Percentiles rank a stretch among this genome's conserved stretches.
Evolutionary conservation across 345 rosid species (phyloP).

Genomic region (Chamaenerion angustifolium): DNA sequence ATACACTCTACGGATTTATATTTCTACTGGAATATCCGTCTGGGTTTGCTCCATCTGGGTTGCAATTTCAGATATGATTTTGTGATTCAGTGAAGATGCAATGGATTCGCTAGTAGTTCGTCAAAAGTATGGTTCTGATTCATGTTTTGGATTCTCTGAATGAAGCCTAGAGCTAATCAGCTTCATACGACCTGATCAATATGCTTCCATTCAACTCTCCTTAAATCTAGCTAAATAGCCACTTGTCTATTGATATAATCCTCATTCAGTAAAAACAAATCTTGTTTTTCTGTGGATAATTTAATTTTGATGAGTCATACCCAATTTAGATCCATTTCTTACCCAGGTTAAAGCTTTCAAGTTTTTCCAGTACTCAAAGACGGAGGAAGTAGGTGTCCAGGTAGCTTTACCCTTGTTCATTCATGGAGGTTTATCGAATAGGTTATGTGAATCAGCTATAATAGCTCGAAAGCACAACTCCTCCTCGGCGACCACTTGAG

Average conservation of each 20-base stretch:
- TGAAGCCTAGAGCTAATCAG: slow-evolving; percentile 2
- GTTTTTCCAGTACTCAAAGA: slow-evolving; percentile 12
- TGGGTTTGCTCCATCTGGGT: slow-evolving; percentile 9
- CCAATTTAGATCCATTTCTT: not conserved
- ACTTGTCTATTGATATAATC: not conserved
- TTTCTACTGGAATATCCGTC: not conserved
- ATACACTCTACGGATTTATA: not conserved
- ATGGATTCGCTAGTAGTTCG: not conserved
- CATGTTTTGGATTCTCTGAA: not conserved
- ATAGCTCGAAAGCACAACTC: slow-evolving; percentile 58
- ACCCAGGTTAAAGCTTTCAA: slow-evolving; percentile 5
- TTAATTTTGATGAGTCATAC: not conserved
- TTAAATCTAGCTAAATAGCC: not conserved
- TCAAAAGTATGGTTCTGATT: slow-evolving; percentile 10
- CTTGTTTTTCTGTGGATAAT: not conserved
- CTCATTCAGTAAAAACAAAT: not conserved
- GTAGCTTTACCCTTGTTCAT: slow-evolving; percentile 49
- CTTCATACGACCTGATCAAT: slow-evolving; percentile 5
- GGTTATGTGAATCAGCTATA: slow-evolving; percentile 27
- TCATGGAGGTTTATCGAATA: slow-evolving; percentile 34
- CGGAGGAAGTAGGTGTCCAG: slow-evolving; percentile 76
- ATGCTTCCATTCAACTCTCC: not conserved
- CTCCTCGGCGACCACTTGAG: no score
- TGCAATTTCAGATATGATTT: slow-evolving; percentile 2
- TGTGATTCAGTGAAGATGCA: slow-evolving; percentile 6